phyloP scores from a whole-genome alignment of 108 stramenopile species.

The Skeletonema marinoi region DNA sequence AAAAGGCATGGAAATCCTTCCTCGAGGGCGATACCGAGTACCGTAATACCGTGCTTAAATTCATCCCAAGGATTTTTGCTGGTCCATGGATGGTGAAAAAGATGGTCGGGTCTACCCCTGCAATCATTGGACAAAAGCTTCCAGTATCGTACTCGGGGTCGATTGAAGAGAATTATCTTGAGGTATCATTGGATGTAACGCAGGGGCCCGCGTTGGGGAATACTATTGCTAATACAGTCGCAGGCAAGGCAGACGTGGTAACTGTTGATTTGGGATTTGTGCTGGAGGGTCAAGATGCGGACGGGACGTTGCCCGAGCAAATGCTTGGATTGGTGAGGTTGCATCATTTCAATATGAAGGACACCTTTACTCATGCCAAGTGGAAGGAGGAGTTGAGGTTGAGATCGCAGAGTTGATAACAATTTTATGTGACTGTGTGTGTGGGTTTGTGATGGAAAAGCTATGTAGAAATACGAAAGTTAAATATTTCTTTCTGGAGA shows the following conservation, averaged over 20 bases:
- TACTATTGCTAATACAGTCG: slow-evolving; percentile 51
- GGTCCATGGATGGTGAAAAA: slow-evolving; percentile 62
- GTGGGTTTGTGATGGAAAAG: neutral
- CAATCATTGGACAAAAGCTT: slow-evolving; percentile 56
- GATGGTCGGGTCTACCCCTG: slow-evolving; percentile 55
- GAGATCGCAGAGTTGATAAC: neutral
- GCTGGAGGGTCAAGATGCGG: slow-evolving; percentile 44
- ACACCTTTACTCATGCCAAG: slow-evolving; percentile 20
- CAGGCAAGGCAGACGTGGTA: slow-evolving; percentile 42
- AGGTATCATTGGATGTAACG: slow-evolving; percentile 54
- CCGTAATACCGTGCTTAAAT: slow-evolving; percentile 44
- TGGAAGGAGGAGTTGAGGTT: slow-evolving; percentile 34
- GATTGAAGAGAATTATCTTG: slow-evolving; percentile 46
- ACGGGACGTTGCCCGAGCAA: slow-evolving; percentile 50
- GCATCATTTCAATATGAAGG: slow-evolving; percentile 56
- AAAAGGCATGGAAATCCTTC: slow-evolving; percentile 44
- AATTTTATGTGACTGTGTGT: neutral
- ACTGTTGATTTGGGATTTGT: slow-evolving; percentile 58
- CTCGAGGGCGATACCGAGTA: slow-evolving; percentile 37
- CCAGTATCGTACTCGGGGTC: slow-evolving; percentile 51
- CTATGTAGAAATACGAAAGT: too few species aligned
- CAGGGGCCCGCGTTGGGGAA: slow-evolving; percentile 53
- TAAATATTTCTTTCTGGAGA: neutral
- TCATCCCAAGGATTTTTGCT: slow-evolving; percentile 41
- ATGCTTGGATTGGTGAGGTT: slow-evolving; percentile 46